phyloP scores from a whole-genome alignment of 2,329 filamentous ascomycete species.

The Apiospora rasikravindrae region DNA sequence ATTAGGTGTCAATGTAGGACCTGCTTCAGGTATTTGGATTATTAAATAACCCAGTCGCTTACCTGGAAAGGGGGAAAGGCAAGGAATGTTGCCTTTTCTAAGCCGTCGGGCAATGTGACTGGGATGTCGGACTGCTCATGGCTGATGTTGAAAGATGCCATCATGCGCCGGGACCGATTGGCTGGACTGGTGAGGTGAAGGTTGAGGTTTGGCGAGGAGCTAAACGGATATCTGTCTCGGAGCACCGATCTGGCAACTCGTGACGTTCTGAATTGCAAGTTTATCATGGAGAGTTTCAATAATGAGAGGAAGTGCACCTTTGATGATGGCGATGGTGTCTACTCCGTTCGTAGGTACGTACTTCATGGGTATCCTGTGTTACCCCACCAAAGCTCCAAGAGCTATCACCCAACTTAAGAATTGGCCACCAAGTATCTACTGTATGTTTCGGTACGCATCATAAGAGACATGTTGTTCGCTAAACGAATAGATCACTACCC shows the following conservation, averaged over 20 bases:
- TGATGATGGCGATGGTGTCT: not conserved
- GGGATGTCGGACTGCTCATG: not conserved
- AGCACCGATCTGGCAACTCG: not conserved
- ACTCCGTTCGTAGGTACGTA: not conserved
- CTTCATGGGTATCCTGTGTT: not conserved
- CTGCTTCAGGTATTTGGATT: not conserved
- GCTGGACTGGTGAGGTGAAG: not conserved
- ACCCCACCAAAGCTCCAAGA: not conserved
- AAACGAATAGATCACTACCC: not conserved
- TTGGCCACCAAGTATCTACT: too few species aligned
- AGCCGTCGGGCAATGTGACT: constrained; percentile 13
- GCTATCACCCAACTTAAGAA: not conserved
- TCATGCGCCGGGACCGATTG: not conserved
- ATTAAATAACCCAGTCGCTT: not conserved
- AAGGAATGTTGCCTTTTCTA: not conserved
- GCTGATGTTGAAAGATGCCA: not conserved
- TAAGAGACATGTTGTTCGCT: not conserved
- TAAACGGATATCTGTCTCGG: not conserved
- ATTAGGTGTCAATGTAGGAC: not conserved
- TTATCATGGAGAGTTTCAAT: not conserved
- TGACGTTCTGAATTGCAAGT: not conserved
- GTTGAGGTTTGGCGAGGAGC: not conserved
- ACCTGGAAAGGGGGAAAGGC: constrained; percentile 7
- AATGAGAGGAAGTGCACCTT: not conserved
- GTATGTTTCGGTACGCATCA: not conserved